Conservation (phyloP, 768 basidiomycete species). For the Rhodotorula kratochvilovae region DNA sequence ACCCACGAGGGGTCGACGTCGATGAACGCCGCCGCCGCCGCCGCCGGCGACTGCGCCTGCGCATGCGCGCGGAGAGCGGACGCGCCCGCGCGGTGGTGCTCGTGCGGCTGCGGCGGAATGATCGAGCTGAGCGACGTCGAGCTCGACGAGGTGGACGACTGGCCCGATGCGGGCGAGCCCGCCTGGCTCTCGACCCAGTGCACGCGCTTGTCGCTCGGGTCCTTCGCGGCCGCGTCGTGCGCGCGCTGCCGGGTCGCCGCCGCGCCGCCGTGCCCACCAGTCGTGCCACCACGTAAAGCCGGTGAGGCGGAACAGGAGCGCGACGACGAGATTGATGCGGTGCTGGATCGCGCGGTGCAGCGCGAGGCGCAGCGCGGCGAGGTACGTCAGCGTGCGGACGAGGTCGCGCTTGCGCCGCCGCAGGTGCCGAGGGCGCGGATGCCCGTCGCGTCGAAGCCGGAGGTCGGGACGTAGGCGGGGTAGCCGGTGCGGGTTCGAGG, state of each 20-base stretch:
- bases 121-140: slow-evolving; percentile 3
- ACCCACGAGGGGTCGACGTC: slow-evolving; percentile 13
- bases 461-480: slow-evolving; percentile 28
- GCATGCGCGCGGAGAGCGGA: not conserved
- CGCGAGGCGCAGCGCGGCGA: slow-evolving; percentile 41
- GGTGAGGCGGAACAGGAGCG: not conserved
- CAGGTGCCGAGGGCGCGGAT: slow-evolving; percentile 30
- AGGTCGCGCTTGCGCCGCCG: slow-evolving; percentile 43
- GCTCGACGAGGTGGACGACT: not conserved
- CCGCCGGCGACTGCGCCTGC: not conserved
- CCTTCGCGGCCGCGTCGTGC: not conserved
- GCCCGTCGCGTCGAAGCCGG: slow-evolving; percentile 23
- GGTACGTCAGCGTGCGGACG: slow-evolving; percentile 41
- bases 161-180: not conserved
- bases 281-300: slow-evolving; percentile 8
- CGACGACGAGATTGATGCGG: slow-evolving; percentile 20
- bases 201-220: slow-evolving; percentile 7
- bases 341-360: slow-evolving; percentile 32
- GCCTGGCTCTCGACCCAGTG: slow-evolving; percentile 8
- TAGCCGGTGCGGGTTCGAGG: slow-evolving; percentile 42
- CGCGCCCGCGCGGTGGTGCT: not conserved
- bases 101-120: slow-evolving; percentile 12
- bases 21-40: not conserved
- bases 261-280: not conserved
- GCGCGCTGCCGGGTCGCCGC: too few species aligned